A percentile compares a stretch with the other conserved stretches of the same genome.
phyloP scores from a whole-genome alignment of 2,329 filamentous ascomycete species.

The Tympanopsis confertula region DNA sequence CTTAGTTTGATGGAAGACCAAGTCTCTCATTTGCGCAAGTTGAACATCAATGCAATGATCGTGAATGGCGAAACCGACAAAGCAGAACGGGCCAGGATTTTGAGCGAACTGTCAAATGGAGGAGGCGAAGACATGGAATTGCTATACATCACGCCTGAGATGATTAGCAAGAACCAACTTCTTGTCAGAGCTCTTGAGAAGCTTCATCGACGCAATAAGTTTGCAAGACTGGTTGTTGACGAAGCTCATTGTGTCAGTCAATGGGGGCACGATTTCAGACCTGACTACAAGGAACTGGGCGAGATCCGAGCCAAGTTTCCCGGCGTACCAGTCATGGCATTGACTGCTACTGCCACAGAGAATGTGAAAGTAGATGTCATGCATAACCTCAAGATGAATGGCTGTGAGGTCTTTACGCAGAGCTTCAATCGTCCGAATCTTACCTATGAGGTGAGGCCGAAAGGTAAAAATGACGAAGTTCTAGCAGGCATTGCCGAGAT shows the following conservation, averaged over 20 bases:
- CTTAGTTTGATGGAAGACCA: slow-evolving; percentile 97
- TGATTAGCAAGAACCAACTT: slow-evolving; percentile 70
- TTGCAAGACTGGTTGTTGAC: slow-evolving; percentile 89
- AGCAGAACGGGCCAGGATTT: slow-evolving; percentile 53
- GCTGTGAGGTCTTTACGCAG: slow-evolving; percentile 71
- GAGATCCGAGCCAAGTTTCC: slow-evolving; percentile 61
- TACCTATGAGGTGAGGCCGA: slow-evolving; percentile 71
- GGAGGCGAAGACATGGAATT: slow-evolving; percentile 73
- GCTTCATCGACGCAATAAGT: slow-evolving; percentile 58
- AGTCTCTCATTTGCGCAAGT: slow-evolving; percentile 65
- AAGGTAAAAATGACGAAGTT: slow-evolving; percentile 42
- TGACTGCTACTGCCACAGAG: slow-evolving; percentile 88
- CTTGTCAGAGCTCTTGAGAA: slow-evolving; percentile 56
- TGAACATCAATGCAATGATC: slow-evolving; percentile 68
- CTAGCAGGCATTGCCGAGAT: slow-evolving; percentile 42
- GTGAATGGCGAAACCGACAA: slow-evolving; percentile 67
- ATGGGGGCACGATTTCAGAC: slow-evolving; percentile 96
- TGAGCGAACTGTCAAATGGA: slow-evolving; percentile 47
- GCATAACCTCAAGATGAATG: slow-evolving; percentile 73
- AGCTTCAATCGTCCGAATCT: slow-evolving; percentile 97
- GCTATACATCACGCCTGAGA: slow-evolving; percentile 92
- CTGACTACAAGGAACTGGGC: slow-evolving; percentile 83
- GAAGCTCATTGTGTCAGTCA: slow-evolving; percentile 99
- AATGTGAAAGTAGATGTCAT: slow-evolving; percentile 88
- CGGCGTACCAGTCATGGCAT: slow-evolving; percentile 78